A percentile compares a stretch with the other conserved stretches of the same genome.
phyloP scores from a whole-genome alignment of 257 asterid genomes.

The Buddleja alternifolia region DNA sequence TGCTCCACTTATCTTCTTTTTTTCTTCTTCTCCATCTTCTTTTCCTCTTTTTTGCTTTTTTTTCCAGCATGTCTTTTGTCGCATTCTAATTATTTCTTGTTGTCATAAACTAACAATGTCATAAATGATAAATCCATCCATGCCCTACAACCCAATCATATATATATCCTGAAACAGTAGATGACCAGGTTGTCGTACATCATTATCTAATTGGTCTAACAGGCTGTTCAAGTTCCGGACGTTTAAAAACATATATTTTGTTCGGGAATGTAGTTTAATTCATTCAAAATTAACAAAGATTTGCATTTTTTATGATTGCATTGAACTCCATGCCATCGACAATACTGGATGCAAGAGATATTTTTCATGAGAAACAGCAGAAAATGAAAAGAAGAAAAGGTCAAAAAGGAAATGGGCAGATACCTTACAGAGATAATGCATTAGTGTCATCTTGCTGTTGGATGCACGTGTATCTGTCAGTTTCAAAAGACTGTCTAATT shows the following conservation, averaged over 20 bases:
- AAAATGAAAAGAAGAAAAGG: constrained; percentile 12
- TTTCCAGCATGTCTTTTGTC: background rate
- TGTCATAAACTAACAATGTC: too few species aligned
- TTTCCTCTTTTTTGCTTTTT: too few species aligned
- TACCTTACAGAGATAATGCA: constrained; percentile 95
- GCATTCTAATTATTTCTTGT: background rate
- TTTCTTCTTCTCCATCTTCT: background rate
- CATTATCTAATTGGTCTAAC: too few species aligned
- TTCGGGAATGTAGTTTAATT: background rate
- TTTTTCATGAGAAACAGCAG: background rate
- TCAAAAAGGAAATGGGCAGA: constrained; percentile 31
- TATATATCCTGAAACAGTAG: too few species aligned
- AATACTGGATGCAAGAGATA: background rate
- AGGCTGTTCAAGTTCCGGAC: too few species aligned
- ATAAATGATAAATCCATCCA: too few species aligned
- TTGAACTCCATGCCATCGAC: background rate
- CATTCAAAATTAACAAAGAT: background rate
- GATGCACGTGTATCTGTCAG: constrained; percentile 89
- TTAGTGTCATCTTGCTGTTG: constrained; percentile 84
- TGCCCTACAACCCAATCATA: too few species aligned
- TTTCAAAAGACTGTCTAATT: constrained; percentile 92
- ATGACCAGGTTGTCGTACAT: too few species aligned
- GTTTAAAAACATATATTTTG: background rate
- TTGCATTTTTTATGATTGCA: background rate
- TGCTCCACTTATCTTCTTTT: too few species aligned